phyloP scores from a whole-genome alignment of 768 basidiomycete species.

The Termitomyces titanicus region DNA sequence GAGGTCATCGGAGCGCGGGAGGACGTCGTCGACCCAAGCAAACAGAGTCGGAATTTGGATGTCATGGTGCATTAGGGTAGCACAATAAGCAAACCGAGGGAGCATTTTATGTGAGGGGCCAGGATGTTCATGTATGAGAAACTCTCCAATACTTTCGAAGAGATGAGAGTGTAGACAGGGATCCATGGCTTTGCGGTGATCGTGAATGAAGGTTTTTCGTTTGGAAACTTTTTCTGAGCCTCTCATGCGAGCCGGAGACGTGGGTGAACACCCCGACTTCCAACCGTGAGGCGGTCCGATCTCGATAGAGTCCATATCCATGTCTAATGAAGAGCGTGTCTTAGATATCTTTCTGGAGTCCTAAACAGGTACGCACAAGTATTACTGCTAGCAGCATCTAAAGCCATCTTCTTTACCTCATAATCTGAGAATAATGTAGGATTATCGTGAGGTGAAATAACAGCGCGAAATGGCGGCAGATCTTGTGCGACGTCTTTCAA shows the following conservation, averaged over 20 bases:
- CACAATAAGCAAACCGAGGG: slow-evolving; percentile 40
- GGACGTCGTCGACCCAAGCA: slow-evolving; percentile 31
- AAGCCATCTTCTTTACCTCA: slow-evolving; percentile 12
- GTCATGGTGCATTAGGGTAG: slow-evolving; percentile 41
- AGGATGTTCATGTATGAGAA: slow-evolving; percentile 31
- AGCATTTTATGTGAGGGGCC: slow-evolving; percentile 26
- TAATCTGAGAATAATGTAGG: slow-evolving; percentile 25
- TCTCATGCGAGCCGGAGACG: slow-evolving; percentile 22
- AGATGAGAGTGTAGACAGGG: slow-evolving; percentile 32
- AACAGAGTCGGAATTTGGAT: slow-evolving; percentile 37
- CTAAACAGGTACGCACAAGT: slow-evolving; percentile 8
- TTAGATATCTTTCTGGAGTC: background rate
- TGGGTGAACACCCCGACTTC: slow-evolving; percentile 22
- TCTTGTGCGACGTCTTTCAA: slow-evolving; percentile 25
- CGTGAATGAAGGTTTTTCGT: slow-evolving; percentile 31
- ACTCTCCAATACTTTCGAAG: slow-evolving; percentile 35
- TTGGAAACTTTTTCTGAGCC: slow-evolving; percentile 4
- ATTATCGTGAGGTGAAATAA: slow-evolving; percentile 31
- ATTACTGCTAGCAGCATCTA: slow-evolving; percentile 12
- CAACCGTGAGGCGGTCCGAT: slow-evolving; percentile 13
- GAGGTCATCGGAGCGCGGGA: slow-evolving; percentile 39
- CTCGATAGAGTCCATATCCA: slow-evolving; percentile 10
- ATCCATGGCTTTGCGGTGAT: slow-evolving; percentile 35
- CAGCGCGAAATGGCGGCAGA: slow-evolving; percentile 34
- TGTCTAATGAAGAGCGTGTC: slow-evolving; percentile 5